Percentiles rank a stretch among this genome's conserved stretches.
Conservation (phyloP, 306 rosid genomes). For the Chamaecrista fasciculata region DNA sequence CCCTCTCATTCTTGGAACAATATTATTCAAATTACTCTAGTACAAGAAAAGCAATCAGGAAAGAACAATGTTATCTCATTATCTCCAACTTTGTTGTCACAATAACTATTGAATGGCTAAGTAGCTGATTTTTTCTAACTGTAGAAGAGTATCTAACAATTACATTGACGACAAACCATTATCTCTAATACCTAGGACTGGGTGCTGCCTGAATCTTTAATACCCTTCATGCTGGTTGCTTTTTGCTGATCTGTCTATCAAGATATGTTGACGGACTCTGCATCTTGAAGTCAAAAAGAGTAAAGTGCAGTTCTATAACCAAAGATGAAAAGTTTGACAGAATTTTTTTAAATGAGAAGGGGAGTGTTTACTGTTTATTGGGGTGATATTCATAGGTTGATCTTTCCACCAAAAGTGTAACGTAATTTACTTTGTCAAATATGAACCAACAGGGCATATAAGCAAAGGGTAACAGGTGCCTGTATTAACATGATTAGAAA, state of each 20-base stretch:
- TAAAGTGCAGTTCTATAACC: background rate
- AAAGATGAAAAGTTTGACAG: background rate
- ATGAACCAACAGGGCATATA: background rate
- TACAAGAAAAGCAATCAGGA: too few relatives aligned
- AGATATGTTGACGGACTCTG: background rate
- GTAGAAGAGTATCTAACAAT: background rate
- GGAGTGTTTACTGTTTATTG: background rate
- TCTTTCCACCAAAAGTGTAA: background rate
- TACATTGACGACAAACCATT: background rate
- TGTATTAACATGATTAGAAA: background rate
- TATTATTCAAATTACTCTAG: too few relatives aligned
- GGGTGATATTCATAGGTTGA: background rate
- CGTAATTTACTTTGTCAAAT: background rate
- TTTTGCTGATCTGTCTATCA: constrained; percentile 3
- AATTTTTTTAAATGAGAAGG: background rate
- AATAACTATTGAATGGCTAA: background rate
- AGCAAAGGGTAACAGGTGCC: background rate
- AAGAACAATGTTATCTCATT: too few relatives aligned
- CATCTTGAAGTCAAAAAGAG: background rate
- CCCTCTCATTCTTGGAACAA: too few relatives aligned
- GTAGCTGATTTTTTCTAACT: background rate
- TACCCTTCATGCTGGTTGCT: background rate
- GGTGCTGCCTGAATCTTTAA: background rate
- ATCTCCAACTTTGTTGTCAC: background rate
- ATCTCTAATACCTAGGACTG: background rate